These are phyloP conservation scores for Pseudogymnoascus sp. DNA, from an alignment of 2,329 filamentous ascomycete species.

Conservation along the genomic window DNA sequence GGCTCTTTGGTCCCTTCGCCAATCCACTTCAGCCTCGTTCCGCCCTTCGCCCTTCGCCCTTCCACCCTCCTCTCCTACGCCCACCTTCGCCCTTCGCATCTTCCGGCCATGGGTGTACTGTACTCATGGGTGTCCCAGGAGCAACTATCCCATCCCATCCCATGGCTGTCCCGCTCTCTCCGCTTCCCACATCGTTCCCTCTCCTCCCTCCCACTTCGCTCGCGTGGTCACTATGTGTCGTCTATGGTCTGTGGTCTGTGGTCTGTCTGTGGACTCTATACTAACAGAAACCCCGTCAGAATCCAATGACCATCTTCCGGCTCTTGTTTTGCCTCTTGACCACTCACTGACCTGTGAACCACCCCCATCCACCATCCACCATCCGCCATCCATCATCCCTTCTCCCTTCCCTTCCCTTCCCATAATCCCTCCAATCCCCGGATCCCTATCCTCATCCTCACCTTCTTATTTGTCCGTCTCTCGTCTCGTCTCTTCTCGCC, in stretches of 20 bases:
- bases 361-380: background rate
- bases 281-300: background rate
- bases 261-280: background rate
- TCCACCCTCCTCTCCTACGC: background rate
- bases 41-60: background rate
- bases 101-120: no score
- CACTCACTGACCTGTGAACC: background rate
- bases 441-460: conserved; percentile 11
- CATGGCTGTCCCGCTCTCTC: background rate
- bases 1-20: background rate
- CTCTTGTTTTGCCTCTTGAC: conserved; percentile 1
- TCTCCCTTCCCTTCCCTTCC: conserved; percentile 10
- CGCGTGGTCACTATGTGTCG: background rate
- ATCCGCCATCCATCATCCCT: conserved; percentile 5
- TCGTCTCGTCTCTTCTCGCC: conserved; percentile 12
- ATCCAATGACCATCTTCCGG: background rate
- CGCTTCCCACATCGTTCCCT: background rate
- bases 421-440: conserved; percentile 8
- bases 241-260: background rate
- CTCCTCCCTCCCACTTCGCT: background rate
- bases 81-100: background rate
- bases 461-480: conserved; percentile 9
- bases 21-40: conserved; percentile 7
- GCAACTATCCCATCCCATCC: background rate
- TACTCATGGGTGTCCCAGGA: background rate